Base-by-base conservation (phyloP, 139 green algal species). In the Chlorella sp. region DNA sequence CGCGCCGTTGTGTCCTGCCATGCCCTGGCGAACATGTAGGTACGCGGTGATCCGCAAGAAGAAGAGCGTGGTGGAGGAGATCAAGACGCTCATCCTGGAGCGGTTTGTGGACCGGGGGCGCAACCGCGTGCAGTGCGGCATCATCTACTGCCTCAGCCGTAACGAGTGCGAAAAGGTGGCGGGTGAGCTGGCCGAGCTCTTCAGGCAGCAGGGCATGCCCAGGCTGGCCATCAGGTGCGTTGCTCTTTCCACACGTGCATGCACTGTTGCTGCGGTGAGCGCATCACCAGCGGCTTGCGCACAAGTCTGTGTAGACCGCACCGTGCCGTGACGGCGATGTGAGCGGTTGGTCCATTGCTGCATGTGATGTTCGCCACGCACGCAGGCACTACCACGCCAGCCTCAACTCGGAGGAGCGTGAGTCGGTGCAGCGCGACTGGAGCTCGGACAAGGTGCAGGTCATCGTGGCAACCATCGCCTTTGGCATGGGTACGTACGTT, bases 61-160 rank as follows among this genome's bases (percentile, higher is more conserved):
- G 76, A 93, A 93, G 72, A 74, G 73, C 49, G 77, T 79, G 24
- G 76, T 86, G 0, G 74, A 87, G 1, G 83, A 92, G 35, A 90
- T 95, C 24, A 80, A 76, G 5, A 51, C 77, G 31, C 64, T 88
- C 30, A 49, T 70, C 32, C 33, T 67, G 3, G 67, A 83, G 24
- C 74, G 79, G 29, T 91, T 89, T 49, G 49, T 77, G 30, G 68
- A 77, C 27, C 30, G 67, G 27, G 20, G 35, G 1, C 49, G 27
- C 23, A 69, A 75, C 31, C 49, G n/a, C 5, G 31, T 67, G 31
- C 83, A 89, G 76, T 93, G 92, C 69, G 94, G 94, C 74, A 98
- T 98, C 72, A 79, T 98, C 6, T 98, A 98, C 85, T 98, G 93
- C 83, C 75, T 96, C n/a, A 86, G 82, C 17, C 78, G 88, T 0